Evolutionary conservation across 768 basidiomycete genomes (phyloP), one percentile per base, ranked within the genome.

Genomic region (Kwoniella europaea): DNA sequence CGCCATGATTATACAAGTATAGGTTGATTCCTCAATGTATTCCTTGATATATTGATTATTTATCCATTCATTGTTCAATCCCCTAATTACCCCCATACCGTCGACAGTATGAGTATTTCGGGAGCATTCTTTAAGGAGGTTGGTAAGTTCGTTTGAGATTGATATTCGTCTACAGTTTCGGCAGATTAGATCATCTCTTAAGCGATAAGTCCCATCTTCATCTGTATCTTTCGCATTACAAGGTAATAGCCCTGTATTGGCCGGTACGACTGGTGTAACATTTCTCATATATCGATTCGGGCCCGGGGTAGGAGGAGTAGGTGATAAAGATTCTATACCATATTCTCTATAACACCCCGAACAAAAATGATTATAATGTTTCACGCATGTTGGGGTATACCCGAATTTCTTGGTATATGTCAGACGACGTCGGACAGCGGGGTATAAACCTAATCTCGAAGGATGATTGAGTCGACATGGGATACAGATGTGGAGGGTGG

Each of bases 391-490:
- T 18, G 66, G 75, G 3, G 65, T 35, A 10, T 6, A 35, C 2
- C 72, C 71, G 50, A 73, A 67, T 22, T 44, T 29, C 10, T n/a
- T 13, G 2, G 74, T 68, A 13, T 43, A 57, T 10, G 62, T 62
- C 3, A 72, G n/a, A 10, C 63, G 52, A 35, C 62, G 59, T 1
- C 12, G 46, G 44, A 58, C 29, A 9, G 71, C 71, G 13, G 74
- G 69, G 61, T 69, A 72, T 5, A 68, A 50, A 18, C 68, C 69
- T 16, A 69, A 54, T 46, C 68, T 2, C 4, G 44, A n/a, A 1
- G 72, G 75, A 41, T 69, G 72, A 58, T 76, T 75, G 16, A 75
- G 29, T 16, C 72, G 65, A 58, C 75, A 76, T 29, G 72, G 50
- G 4, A 76, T 35, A 58, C 75, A 76, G 10, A 64, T 65, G 29